phyloP scores from a whole-genome alignment of 768 basidiomycete genomes.

The Filobasidium floriforme region DNA sequence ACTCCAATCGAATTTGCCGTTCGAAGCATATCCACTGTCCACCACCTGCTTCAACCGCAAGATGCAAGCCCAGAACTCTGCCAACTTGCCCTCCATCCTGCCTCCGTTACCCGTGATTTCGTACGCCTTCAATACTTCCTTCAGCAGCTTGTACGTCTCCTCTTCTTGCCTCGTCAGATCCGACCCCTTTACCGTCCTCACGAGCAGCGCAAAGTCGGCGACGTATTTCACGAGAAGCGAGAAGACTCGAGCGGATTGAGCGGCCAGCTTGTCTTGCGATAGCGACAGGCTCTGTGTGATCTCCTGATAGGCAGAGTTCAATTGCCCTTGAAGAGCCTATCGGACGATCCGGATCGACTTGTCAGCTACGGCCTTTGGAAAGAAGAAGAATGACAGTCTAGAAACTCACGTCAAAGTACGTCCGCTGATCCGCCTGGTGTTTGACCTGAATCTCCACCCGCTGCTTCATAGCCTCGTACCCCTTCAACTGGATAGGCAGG shows the following conservation, averaged over 20 bases:
- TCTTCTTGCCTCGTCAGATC: constrained; percentile 18
- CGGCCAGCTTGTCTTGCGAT: constrained; percentile 10
- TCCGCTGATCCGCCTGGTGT: constrained; percentile 14
- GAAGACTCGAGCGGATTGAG: constrained; percentile 7
- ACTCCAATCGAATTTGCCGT: constrained; percentile 21
- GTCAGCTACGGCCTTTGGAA: neutral
- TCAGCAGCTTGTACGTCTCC: constrained; percentile 9
- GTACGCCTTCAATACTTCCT: constrained; percentile 13
- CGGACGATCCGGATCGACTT: neutral
- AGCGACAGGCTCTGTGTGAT: constrained; percentile 14
- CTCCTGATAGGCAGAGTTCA: constrained; percentile 19
- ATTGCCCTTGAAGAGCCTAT: constrained; percentile 16
- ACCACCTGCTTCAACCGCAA: constrained; percentile 15
- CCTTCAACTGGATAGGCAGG: constrained; percentile 18
- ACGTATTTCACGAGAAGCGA: constrained; percentile 16
- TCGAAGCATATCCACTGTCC: constrained; percentile 14
- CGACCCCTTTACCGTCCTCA: constrained; percentile 8
- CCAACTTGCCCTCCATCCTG: constrained; percentile 19
- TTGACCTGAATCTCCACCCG: constrained; percentile 17
- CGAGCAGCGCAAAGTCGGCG: constrained; percentile 9
- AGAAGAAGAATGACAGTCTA: neutral
- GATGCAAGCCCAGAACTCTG: constrained; percentile 19
- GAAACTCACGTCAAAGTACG: constrained; percentile 14
- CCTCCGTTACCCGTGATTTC: constrained; percentile 19
- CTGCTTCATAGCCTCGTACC: constrained; percentile 18